These are phyloP conservation scores for Gamarada debralockiae DNA, from an alignment of 495 filamentous ascomycete species.

Conservation along the genomic window DNA sequence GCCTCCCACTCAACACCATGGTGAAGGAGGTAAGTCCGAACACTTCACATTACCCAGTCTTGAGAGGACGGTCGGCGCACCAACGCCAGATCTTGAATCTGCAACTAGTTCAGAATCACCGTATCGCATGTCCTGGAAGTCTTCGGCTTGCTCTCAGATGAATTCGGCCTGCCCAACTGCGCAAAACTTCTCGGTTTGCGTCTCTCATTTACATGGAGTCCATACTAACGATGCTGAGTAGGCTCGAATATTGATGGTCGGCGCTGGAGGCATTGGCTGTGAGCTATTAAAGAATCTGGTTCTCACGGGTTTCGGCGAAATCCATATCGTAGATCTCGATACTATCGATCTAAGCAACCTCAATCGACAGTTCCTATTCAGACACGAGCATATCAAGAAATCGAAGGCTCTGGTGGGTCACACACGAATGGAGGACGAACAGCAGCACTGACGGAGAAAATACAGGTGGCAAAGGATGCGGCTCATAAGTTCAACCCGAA, in stretches of 20 bases:
- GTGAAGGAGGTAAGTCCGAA: conserved; percentile 59
- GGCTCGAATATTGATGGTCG: conserved; percentile 90
- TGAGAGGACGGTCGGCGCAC: background rate
- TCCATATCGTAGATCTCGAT: conserved; percentile 95
- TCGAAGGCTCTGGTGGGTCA: conserved; percentile 82
- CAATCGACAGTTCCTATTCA: conserved; percentile 97
- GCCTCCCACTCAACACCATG: conserved; percentile 50
- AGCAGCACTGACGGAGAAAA: conserved; percentile 22
- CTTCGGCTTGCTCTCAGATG: no score
- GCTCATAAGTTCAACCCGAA: conserved; percentile 88
- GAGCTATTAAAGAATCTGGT: conserved; percentile 97
- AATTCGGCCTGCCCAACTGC: no score
- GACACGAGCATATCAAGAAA: conserved; percentile 96
- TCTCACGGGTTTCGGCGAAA: conserved; percentile 87
- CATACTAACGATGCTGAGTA: conserved; percentile 33
- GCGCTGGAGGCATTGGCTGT: conserved; percentile 95
- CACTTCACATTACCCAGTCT: background rate
- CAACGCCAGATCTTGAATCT: background rate
- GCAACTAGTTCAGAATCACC: background rate
- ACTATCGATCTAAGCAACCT: conserved; percentile 98
- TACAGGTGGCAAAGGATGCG: conserved; percentile 88
- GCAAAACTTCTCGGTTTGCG: background rate
- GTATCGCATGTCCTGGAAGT: no score
- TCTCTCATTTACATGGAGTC: conserved; percentile 4
- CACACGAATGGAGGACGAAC: conserved; percentile 1